phyloP scores from a whole-genome alignment of 2,329 filamentous ascomycete species.

The Ilyonectria destructans region DNA sequence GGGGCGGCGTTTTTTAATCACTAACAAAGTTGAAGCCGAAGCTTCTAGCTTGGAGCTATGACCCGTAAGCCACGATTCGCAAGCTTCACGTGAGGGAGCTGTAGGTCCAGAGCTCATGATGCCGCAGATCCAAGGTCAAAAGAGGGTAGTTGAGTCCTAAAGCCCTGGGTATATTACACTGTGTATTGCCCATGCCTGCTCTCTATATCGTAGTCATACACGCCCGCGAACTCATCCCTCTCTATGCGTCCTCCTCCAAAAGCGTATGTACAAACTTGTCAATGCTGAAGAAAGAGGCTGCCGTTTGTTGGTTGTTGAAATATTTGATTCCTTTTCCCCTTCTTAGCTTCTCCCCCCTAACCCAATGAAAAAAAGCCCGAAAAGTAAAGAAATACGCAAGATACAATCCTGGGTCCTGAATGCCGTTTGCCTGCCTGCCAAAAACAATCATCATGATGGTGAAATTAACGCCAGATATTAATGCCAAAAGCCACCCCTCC shows the following conservation, averaged over 20 bases:
- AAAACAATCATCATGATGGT: conserved; percentile 17
- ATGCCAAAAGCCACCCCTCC: not conserved
- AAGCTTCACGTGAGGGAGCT: not conserved
- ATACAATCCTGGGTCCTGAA: conserved; percentile 20
- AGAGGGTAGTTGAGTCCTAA: not conserved
- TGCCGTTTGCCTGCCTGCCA: conserved; percentile 28
- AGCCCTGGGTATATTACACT: conserved; percentile 13
- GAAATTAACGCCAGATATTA: conserved; percentile 23
- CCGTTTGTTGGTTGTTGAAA: conserved; percentile 5
- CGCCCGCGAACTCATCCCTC: conserved; percentile 2
- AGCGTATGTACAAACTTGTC: not conserved
- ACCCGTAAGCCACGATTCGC: not conserved
- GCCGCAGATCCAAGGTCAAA: not conserved
- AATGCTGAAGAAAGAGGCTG: not conserved
- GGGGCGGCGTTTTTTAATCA: conserved; percentile 23
- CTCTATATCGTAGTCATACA: conserved; percentile 13
- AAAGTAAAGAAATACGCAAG: conserved; percentile 11
- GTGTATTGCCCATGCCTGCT: not conserved
- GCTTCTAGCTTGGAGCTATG: conserved; percentile 12
- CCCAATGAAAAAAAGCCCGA: not conserved
- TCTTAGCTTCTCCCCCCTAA: conserved; percentile 4
- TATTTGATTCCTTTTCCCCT: conserved; percentile 13
- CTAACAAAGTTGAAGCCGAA: conserved; percentile 15
- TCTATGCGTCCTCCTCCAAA: not conserved
- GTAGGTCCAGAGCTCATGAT: not conserved